These are phyloP conservation scores for Xylaria digitata DNA, from an alignment of 2,329 filamentous ascomycete genomes.

Conservation along the genomic window DNA sequence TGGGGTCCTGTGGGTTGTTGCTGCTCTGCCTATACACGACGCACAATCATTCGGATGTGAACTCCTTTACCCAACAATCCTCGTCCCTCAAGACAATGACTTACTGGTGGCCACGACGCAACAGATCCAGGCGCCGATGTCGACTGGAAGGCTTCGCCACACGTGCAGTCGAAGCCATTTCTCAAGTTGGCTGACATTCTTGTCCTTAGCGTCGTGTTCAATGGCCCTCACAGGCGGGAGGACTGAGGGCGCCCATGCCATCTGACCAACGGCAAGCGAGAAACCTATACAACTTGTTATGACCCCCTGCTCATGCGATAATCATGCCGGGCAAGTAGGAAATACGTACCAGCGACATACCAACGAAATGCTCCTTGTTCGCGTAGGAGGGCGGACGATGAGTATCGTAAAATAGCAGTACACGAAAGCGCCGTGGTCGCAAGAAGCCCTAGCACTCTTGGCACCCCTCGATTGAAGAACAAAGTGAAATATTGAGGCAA, in stretches of 20 bases:
- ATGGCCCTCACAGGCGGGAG: slow-evolving; percentile 28
- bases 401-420: slow-evolving; percentile 22
- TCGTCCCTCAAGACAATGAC: slow-evolving; percentile 5
- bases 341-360: slow-evolving; percentile 29
- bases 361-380: slow-evolving; percentile 15
- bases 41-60: no score
- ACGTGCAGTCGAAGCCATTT: slow-evolving; percentile 33
- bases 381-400: neutral
- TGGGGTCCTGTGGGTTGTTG: no score
- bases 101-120: slow-evolving; percentile 28
- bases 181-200: slow-evolving; percentile 32
- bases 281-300: slow-evolving; percentile 1
- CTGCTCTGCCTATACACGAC: no score
- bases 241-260: slow-evolving; percentile 28
- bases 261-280: slow-evolving; percentile 21
- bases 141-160: slow-evolving; percentile 31
- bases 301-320: no score
- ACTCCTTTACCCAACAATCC: no score
- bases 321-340: no score
- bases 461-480: slow-evolving; percentile 30
- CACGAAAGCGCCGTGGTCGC: slow-evolving; percentile 27
- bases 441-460: slow-evolving; percentile 32
- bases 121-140: slow-evolving; percentile 32
- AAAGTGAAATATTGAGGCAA: slow-evolving; percentile 32
- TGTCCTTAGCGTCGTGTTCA: slow-evolving; percentile 29